These are phyloP conservation scores for Oryza australiensis DNA, from an alignment of 176 grass and related monocot genomes.

Conservation along the genomic window DNA sequence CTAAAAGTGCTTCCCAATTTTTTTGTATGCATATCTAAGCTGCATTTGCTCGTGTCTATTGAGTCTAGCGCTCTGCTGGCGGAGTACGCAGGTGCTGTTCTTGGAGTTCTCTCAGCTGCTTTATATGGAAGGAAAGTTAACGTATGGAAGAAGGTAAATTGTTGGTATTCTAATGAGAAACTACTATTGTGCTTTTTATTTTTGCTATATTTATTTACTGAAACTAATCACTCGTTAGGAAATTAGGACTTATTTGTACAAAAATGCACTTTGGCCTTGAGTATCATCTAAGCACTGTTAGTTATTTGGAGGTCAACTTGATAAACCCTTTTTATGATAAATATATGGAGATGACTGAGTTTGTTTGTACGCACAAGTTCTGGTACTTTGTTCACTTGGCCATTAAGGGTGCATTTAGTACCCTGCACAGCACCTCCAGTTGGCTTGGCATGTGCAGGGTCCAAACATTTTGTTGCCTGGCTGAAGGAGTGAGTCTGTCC, in stretches of 20 bases:
- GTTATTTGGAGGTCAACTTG: constrained; percentile 5
- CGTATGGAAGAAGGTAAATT: constrained; percentile 83
- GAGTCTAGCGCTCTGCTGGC: constrained; percentile 77
- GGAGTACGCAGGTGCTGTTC: constrained; percentile 93
- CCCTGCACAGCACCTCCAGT: too few species aligned
- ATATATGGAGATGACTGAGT: neutral
- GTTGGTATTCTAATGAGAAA: constrained; percentile 1
- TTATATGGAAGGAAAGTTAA: constrained; percentile 92
- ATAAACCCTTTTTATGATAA: neutral
- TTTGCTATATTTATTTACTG: neutral
- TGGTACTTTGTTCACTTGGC: neutral
- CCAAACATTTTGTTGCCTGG: neutral
- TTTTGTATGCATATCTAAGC: constrained; percentile 33
- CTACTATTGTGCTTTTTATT: neutral
- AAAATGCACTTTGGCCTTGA: neutral
- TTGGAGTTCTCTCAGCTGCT: constrained; percentile 93
- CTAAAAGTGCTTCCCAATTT: neutral
- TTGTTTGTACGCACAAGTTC: constrained; percentile 2
- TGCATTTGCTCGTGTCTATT: constrained; percentile 40
- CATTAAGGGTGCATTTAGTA: neutral
- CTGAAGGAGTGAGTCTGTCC: neutral
- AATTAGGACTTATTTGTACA: constrained; percentile 3
- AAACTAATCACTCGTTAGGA: neutral
- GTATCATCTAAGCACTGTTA: neutral
- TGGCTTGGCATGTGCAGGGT: too few species aligned